Evolutionary conservation across 768 basidiomycete species (phyloP).

Genomic region (Pulveroboletus sp.): DNA sequence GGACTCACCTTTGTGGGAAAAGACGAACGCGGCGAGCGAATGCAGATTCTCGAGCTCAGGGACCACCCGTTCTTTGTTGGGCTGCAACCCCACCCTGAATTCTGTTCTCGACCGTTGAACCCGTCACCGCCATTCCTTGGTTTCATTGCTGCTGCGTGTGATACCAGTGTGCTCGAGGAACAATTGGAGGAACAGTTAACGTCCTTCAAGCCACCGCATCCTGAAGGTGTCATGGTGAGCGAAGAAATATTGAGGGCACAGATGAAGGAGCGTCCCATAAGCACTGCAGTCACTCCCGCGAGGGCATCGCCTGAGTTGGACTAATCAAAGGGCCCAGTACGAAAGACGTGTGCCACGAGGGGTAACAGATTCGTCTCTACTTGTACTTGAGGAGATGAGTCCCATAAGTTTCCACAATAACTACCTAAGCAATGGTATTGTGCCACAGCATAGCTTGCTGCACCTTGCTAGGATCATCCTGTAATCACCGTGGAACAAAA

Average conservation of each 20-base stretch:
- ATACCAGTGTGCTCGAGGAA: conserved; percentile 52
- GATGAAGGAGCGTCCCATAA: conserved; percentile 29
- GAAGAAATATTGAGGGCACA: conserved; percentile 50
- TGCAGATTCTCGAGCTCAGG: conserved; percentile 90
- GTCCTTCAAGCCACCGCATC: conserved; percentile 70
- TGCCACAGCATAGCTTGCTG: neutral
- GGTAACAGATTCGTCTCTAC: neutral
- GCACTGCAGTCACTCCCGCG: conserved; percentile 18
- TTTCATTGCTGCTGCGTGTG: conserved; percentile 78
- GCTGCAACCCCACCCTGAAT: conserved; percentile 96
- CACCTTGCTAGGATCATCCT: neutral
- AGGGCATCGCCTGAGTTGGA: conserved; percentile 20
- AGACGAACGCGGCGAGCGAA: conserved; percentile 93
- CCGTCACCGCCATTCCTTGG: conserved; percentile 97
- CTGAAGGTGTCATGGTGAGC: conserved; percentile 65
- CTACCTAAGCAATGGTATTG: neutral
- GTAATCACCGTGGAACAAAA: neutral
- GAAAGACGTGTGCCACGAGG: neutral
- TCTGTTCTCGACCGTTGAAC: conserved; percentile 96
- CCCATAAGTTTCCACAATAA: neutral
- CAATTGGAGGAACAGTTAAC: conserved; percentile 64
- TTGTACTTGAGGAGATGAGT: neutral
- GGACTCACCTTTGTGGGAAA: conserved; percentile 82
- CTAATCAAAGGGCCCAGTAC: conserved; percentile 5
- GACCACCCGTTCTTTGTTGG: conserved; percentile 94